Percentiles rank a stretch among this genome's conserved stretches.
These are phyloP conservation scores for Allium cepa DNA, from an alignment of 106 monocot species.

Conservation along the genomic window DNA sequence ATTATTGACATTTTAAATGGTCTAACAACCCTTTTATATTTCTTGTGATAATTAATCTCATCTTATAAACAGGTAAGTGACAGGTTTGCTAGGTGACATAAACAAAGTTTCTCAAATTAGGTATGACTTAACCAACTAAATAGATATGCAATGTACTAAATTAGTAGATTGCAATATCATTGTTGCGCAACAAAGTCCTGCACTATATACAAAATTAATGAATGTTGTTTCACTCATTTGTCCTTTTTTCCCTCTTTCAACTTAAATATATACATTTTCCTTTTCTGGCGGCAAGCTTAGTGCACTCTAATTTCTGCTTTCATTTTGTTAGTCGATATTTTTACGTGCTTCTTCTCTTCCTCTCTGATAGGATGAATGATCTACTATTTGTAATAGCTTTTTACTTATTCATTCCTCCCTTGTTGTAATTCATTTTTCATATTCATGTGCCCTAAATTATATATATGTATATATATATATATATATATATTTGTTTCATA, in stretches of 20 bases:
- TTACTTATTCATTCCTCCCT: no score
- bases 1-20: background rate
- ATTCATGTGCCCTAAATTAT: background rate
- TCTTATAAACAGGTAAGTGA: background rate
- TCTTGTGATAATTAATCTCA: background rate
- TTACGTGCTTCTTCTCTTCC: background rate
- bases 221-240: background rate
- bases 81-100: constrained; percentile 2
- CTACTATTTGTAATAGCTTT: constrained; percentile 25
- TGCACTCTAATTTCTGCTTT: background rate
- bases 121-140: background rate
- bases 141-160: background rate
- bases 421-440: background rate
- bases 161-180: background rate
- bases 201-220: background rate
- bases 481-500: background rate
- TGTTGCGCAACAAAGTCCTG: background rate
- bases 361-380: constrained; percentile 27
- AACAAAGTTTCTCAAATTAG: constrained; percentile 4
- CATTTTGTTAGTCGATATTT: background rate
- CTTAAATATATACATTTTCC: background rate
- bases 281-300: background rate
- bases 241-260: background rate
- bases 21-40: background rate
- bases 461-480: no score